Evolutionary conservation across 148 eudicot species (phyloP), one percentile per base, ranked within the genome.

Genomic region (Camellia sinensis): DNA sequence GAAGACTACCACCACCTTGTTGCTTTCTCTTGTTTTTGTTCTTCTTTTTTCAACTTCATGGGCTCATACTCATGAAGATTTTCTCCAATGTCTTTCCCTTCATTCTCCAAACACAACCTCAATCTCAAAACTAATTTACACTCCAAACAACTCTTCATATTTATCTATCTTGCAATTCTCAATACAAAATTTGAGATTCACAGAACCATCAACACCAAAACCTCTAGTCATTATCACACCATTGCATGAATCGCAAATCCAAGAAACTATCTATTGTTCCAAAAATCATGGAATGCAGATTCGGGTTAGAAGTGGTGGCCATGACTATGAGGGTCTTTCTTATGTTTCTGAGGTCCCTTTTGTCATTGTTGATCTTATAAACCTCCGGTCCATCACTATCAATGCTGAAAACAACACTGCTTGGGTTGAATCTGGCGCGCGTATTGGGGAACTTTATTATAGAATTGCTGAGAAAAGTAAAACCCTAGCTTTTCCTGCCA

Each of bases 281-380:
- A 52, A 12, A 72, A 15, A 13, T 1, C 2, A 9, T 50, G 75
- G 75, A 0, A 19, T 72, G 44, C 75, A 19, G 14, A 72, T 72
- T 12, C 52, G 61, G 52, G 44, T 72, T 7, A 17, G 75, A 72
- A 72, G 75, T 3, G 75, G 75, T 0, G 75, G 75, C 0, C 75
- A 72, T 11, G 75, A 72, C 29, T 53, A 74, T 15, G 77, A 74
- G 7, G 77, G 77, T 3, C 64, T 74, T 15, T 74, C 77, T 5
- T 74, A 74, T 41, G 65, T 59, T 6, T 74, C 77, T 3, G 11
- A 22, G 41, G 12, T 19, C 48, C 66, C 48, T 5, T 74, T 14
- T 9, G 77, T 57, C 22, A 12, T 74, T 3, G 9, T 74, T 7
- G 77, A 74, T 18, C 13, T 74, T 0, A 0, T 0, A 4, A 57